Percentiles rank a stretch among this genome's conserved stretches.
These are phyloP conservation scores for Elsinoe fawcettii DNA, from an alignment of 2,329 filamentous ascomycete genomes.

Conservation along the genomic window DNA sequence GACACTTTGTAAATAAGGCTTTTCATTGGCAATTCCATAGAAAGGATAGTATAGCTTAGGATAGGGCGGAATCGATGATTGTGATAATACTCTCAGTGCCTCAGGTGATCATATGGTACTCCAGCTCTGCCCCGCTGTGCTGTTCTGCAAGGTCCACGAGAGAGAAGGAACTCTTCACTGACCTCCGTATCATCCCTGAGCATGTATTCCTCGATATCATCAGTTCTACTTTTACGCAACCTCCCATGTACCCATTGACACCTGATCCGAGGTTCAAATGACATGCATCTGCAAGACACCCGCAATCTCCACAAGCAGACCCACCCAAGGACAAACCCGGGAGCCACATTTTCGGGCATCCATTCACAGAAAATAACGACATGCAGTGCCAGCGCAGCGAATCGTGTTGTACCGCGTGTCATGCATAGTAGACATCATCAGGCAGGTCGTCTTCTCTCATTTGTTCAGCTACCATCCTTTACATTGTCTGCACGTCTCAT, in stretches of 20 bases:
- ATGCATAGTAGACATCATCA: background rate
- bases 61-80: constrained; percentile 8
- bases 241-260: too few relatives aligned
- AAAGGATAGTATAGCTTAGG: constrained; percentile 9
- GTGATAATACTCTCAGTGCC: background rate
- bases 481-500: background rate
- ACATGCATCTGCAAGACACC: too few relatives aligned
- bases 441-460: background rate
- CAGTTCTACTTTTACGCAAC: too few relatives aligned
- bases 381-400: background rate
- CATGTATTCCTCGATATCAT: too few relatives aligned
- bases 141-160: too few relatives aligned
- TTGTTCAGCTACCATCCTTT: background rate
- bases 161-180: too few relatives aligned
- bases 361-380: background rate
- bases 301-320: background rate
- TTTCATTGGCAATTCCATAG: constrained; percentile 10
- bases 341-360: constrained; percentile 12
- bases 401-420: constrained; percentile 12
- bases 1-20: constrained; percentile 9
- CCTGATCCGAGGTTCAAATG: too few relatives aligned
- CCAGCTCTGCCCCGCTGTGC: too few relatives aligned
- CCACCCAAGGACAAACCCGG: background rate
- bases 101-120: too few relatives aligned
- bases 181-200: too few relatives aligned